Evolutionary conservation across 1,284 basidiomycete genomes (phyloP), one percentile per base, ranked within the genome.

Genomic region (Rhizopogon hawkerae): DNA sequence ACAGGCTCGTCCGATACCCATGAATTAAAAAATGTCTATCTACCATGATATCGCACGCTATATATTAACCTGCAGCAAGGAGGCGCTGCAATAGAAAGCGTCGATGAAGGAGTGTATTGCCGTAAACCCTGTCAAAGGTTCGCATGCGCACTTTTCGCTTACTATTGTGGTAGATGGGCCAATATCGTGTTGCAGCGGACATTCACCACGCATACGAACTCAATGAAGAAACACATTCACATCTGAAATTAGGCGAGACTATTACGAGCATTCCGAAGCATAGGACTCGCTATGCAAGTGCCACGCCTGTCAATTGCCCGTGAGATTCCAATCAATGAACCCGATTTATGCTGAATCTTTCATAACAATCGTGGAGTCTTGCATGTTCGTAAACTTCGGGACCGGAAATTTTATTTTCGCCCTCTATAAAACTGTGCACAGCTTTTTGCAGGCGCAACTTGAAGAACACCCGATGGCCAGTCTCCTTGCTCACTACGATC

Each of bases 141-240:
- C 3, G 26, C 8, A 21, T 31, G 21, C 3, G 21, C 21, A 21
- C 21, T 7, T 3, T 5, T 1, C 5, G 3, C 5, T 13, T 14
- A 48, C n/a, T 1, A 6, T 13, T 31, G 21, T 16, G 3, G 9
- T 2, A 8, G 14, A 21, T 45, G 38, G 8, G 16, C 5, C 3
- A 9, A 45, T 21, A 11, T 29, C 26, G 31, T 26, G 24, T 11
- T 57, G 86, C 86, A 0, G 64, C 70, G 1, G 73, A 79, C 43
- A 74, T 87, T 55, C 79, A 84, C 49, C 84, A 87, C 62, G 82
- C 79, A 14, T 89, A 76, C 58, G 85, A 89, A 58, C 63, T 89
- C 34, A 79, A 69, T 47, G 71, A 75, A 23, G 54, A 46, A 13
- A 82, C 81, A 0, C 88, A 91, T 58, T 89, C 88, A 0, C 87